Conservation (phyloP, 1,139 yeast genomes). For the Martiniozyma asiatica region DNA sequence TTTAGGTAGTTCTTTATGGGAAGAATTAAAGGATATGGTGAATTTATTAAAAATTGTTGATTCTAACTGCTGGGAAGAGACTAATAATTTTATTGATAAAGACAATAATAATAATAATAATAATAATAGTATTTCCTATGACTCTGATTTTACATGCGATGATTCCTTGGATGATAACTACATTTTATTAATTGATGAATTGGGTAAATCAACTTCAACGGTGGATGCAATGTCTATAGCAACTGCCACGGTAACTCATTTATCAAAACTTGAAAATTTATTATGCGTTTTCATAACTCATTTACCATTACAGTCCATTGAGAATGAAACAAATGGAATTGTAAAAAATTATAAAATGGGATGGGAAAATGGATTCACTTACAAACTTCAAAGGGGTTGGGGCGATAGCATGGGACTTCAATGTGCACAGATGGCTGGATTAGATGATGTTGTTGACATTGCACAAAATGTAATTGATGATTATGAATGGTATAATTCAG, state of each 20-base stretch:
- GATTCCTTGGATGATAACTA: too few species aligned
- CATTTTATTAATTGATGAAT: slow-evolving; percentile 51
- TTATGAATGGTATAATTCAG: too few species aligned
- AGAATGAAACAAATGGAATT: slow-evolving; percentile 25
- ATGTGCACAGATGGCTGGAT: too few species aligned
- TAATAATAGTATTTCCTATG: slow-evolving; percentile 46
- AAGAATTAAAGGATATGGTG: slow-evolving; percentile 61
- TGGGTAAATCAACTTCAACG: slow-evolving; percentile 81
- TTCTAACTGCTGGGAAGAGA: slow-evolving; percentile 8
- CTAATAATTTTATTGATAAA: slow-evolving; percentile 31
- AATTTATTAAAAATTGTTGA: slow-evolving; percentile 30
- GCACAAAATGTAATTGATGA: too few species aligned
- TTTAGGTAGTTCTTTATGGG: slow-evolving; percentile 62
- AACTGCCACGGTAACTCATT: slow-evolving; percentile 56
- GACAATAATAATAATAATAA: slow-evolving; percentile 24
- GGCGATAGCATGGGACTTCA: too few species aligned
- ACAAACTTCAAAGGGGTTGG: too few species aligned
- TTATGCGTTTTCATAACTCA: slow-evolving; percentile 76
- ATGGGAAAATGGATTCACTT: too few species aligned
- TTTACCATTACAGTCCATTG: slow-evolving; percentile 54
- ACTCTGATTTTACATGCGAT: too few species aligned
- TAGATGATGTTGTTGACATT: too few species aligned
- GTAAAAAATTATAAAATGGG: slow-evolving; percentile 70
- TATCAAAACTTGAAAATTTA: slow-evolving; percentile 35
- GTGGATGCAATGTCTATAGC: slow-evolving; percentile 86